phyloP scores from a whole-genome alignment of 352 stramenopile species.

The Pelagophyceae sp. region DNA sequence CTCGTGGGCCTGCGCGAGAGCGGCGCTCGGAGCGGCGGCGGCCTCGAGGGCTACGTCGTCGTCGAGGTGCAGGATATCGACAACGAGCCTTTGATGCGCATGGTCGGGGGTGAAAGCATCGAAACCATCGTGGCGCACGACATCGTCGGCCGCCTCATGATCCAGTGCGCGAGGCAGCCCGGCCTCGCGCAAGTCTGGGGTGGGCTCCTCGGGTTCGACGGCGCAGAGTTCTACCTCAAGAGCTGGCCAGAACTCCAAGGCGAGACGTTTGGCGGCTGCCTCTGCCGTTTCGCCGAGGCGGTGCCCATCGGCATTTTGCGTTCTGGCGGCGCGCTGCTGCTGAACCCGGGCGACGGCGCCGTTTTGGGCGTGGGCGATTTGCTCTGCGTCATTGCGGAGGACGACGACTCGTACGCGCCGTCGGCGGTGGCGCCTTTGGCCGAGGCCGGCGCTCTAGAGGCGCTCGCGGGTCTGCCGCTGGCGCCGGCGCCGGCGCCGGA shows the following conservation, averaged over 20 bases:
- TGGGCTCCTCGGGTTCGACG: conserved; percentile 62
- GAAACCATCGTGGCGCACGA: conserved; percentile 73
- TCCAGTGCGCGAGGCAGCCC: conserved; percentile 67
- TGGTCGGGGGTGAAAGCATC: conserved; percentile 62
- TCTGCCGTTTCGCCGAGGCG: conserved; percentile 63
- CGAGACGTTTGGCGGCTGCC: conserved; percentile 53
- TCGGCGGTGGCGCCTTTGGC: conserved; percentile 32
- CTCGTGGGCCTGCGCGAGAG: conserved; percentile 21
- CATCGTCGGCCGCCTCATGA: conserved; percentile 69
- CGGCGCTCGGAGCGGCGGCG: conserved; percentile 14
- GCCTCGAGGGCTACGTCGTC: conserved; percentile 57
- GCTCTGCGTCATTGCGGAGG: conserved; percentile 68
- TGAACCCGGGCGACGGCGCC: conserved; percentile 43
- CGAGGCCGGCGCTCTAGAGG: conserved; percentile 1
- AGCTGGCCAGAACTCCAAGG: conserved; percentile 64
- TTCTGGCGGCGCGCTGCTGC: conserved; percentile 27
- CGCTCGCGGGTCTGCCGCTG: no score
- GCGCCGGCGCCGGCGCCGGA: conserved; percentile 41
- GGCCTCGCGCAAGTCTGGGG: conserved; percentile 54
- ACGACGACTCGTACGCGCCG: conserved; percentile 70
- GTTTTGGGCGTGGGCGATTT: conserved; percentile 61
- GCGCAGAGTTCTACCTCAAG: conserved; percentile 76
- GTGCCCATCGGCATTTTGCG: conserved; percentile 64
- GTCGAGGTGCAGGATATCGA: conserved; percentile 72
- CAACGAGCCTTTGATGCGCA: conserved; percentile 61